Base-by-base conservation (phyloP, 1,139 yeast species). In the Pichia sp. region DNA sequence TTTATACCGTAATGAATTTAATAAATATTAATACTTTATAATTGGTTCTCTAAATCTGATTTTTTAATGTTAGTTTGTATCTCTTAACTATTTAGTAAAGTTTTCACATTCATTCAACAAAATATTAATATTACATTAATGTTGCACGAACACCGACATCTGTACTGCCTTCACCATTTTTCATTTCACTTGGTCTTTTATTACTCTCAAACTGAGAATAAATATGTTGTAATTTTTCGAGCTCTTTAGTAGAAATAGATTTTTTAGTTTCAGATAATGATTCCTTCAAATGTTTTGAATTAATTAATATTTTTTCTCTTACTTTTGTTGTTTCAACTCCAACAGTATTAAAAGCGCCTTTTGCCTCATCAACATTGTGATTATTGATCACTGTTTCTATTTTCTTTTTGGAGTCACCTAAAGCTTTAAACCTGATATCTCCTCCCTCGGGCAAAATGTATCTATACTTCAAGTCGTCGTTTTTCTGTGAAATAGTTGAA, bases 161-260 rank as follows among this genome's bases (percentile, higher is more conserved):
- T 40, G 72, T 81, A 54, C 95, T 81, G 4, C 92, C 80, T 31
- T 80, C 74, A 0, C 97, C 97, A 54, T 80, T 81, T 1, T 95
- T 96, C 89, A 90, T 80, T 48, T 84, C 82, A 0, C 96, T 97
- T 50, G 85, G 90, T 39, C 97, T 68, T 30, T 80, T 92, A 29
- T 81, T 75, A 40, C 57, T 59, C 16, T 83, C 78, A 61, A 92
- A 92, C 60, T 84, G 80, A 32, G 70, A 63, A 61, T 92, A 92
- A 39, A 92, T 82, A 0, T 61, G 66, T 27, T 70, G 66, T 42
- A 90, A 73, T 58, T 87, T 86, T 11, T 56, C 55, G 53, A 77
- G 74, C 58, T 92, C 97, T 22, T 79, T 75, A 1, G 69, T 65
- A 0, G 97, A 87, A 39, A 92, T 87, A 37, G 96, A 86, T 9